A percentile compares a stretch with the other conserved stretches of the same genome.
These are phyloP conservation scores for Cladophialophora chaetospira DNA, from an alignment of 2,329 filamentous ascomycete genomes.

Conservation along the genomic window DNA sequence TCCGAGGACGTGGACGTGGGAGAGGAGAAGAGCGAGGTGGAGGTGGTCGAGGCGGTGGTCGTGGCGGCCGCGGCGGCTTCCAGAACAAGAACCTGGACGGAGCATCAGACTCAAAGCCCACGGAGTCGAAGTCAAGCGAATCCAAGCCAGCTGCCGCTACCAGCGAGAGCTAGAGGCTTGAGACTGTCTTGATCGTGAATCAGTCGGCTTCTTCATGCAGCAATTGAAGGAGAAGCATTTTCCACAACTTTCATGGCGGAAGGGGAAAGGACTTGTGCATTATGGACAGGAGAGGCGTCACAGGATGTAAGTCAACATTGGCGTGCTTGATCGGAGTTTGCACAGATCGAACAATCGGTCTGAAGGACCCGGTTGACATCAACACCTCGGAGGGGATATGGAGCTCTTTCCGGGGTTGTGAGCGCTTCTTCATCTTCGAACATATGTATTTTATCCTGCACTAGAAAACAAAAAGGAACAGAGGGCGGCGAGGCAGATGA, in stretches of 20 bases:
- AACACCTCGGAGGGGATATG: conserved; percentile 13
- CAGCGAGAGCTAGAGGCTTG: conserved; percentile 24
- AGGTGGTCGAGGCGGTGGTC: conserved; percentile 57
- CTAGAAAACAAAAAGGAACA: conserved; percentile 16
- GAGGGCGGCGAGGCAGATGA: neutral
- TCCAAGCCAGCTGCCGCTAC: conserved; percentile 29
- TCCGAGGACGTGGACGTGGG: conserved; percentile 61
- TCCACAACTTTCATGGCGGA: conserved; percentile 16
- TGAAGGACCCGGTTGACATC: conserved; percentile 7
- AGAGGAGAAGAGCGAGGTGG: conserved; percentile 59
- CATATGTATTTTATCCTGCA: conserved; percentile 29
- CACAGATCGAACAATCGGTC: conserved; percentile 5
- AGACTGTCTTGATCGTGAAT: neutral
- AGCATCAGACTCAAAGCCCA: conserved; percentile 45
- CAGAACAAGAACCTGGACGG: conserved; percentile 61
- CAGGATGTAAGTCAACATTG: conserved; percentile 20
- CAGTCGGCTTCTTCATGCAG: conserved; percentile 6
- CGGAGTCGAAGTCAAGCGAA: conserved; percentile 40
- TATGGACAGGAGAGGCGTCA: conserved; percentile 26
- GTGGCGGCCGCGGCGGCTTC: conserved; percentile 49
- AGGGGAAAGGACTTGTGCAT: conserved; percentile 24
- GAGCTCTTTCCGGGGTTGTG: conserved; percentile 17
- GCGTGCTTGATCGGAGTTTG: conserved; percentile 19
- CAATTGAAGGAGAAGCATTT: conserved; percentile 9
- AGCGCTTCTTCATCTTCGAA: conserved; percentile 21